These are phyloP conservation scores for Hypoxylon sp. DNA, from an alignment of 2,329 filamentous ascomycete genomes.

Conservation along the genomic window DNA sequence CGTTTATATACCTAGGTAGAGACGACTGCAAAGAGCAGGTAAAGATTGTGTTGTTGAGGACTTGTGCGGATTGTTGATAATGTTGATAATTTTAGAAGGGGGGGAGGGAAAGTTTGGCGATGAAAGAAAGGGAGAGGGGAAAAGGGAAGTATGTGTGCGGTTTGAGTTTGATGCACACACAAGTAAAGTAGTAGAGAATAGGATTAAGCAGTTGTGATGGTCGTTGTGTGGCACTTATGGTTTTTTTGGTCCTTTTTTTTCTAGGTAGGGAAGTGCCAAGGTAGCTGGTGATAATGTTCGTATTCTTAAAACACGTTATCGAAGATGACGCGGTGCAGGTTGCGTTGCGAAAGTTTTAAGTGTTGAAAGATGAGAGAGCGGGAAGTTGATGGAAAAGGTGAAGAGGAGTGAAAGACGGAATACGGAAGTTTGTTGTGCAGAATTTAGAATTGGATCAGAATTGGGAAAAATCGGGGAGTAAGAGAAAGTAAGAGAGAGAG, in stretches of 20 bases:
- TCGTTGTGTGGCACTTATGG: conserved; percentile 26
- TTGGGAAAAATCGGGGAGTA: conserved; percentile 33
- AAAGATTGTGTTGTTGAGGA: background rate
- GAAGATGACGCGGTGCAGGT: conserved; percentile 3
- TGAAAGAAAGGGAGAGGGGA: conserved; percentile 25
- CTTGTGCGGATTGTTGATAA: conserved; percentile 3
- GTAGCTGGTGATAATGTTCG: background rate
- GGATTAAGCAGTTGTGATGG: conserved; percentile 6
- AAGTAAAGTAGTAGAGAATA: conserved; percentile 8
- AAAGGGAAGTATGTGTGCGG: conserved; percentile 13
- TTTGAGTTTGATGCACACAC: conserved; percentile 24
- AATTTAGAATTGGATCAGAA: conserved; percentile 20
- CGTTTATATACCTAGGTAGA: conserved; percentile 19
- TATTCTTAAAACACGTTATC: background rate
- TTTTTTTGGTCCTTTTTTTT: background rate
- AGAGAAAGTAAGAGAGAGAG: conserved; percentile 10
- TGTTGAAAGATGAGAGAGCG: conserved; percentile 3
- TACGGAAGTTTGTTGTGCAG: conserved; percentile 11
- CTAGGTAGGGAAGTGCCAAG: background rate
- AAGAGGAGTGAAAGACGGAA: conserved; percentile 10
- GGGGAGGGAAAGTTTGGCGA: conserved; percentile 12
- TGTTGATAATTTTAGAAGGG: conserved; percentile 9
- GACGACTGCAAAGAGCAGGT: background rate
- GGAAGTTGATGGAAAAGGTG: background rate
- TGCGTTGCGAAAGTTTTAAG: conserved; percentile 3